Evolutionary conservation across 441 rosid genomes (phyloP), one percentile per base, ranked within the genome.

Genomic region (Mallotus japonicus): DNA sequence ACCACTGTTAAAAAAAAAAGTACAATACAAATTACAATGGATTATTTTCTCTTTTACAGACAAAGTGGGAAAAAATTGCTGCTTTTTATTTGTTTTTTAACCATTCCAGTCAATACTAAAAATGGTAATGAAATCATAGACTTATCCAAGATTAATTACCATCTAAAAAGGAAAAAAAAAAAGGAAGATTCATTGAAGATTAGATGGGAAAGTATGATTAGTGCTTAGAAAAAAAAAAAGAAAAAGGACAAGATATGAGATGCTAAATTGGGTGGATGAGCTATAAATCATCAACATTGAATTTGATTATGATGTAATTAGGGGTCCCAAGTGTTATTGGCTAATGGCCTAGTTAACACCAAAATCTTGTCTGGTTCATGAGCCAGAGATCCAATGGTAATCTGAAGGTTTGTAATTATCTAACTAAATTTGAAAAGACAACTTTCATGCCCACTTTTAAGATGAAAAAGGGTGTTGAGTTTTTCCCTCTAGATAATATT

Each of bases 381-480:
- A 14, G 20, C 57, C 42, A 49, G 9, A 28, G 60, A 67, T 56
- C 12, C 12, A 56, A 2, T 69, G 28, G 34, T 54, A 44, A 1
- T 65, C 12, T 2, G 24, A 13, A 50, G 57, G 70, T 24, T 50
- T n/a, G 55, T 46, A 58, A 69, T 57, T 8, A 24, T 59, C 47
- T 49, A 22, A 20, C 74, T 16, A 60, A 28, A 28, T 28, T n/a
- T 49, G 59, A 50, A 72, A 62, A 72, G 37, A 22, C 53, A 72
- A 51, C 28, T 47, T 32, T 70, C 15, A 59, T 22, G 49, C 58
- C 22, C 42, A 40, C 66, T 49, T 71, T 70, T 70, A 22, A 58
- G 44, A 44, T 57, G 15, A 40, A 69, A 69, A 56, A 24, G 63
- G 44, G n/a, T 55, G 17, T 37, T 13, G 5, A 14, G 5, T 15